Conservation (phyloP, 805 yeast genomes). For the Nakazawaea ambrosiae region DNA sequence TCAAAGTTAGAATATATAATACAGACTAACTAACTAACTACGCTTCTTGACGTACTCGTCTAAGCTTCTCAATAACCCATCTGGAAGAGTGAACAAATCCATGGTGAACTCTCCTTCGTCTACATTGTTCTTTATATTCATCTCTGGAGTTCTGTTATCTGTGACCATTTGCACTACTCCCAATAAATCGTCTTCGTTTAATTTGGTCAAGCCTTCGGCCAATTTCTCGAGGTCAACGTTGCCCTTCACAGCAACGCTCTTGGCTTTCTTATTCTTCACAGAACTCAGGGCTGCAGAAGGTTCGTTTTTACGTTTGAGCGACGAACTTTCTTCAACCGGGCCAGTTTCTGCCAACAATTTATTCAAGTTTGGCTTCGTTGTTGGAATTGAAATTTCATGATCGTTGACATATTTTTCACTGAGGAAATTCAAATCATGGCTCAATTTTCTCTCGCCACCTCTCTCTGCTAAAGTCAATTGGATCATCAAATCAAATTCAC, state of each 20-base stretch:
- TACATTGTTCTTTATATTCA: constrained; percentile 91
- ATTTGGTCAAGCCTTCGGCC: constrained; percentile 82
- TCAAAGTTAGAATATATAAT: no score
- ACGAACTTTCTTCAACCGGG: constrained; percentile 52
- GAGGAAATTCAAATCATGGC: constrained; percentile 84
- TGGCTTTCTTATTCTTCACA: constrained; percentile 44
- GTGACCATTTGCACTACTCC: constrained; percentile 97
- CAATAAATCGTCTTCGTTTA: constrained; percentile 86
- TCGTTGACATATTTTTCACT: constrained; percentile 72
- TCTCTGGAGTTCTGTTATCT: constrained; percentile 89
- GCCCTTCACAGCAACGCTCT: constrained; percentile 58
- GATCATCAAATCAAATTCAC: constrained; percentile 88
- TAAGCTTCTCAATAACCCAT: constrained; percentile 79
- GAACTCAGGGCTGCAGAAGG: constrained; percentile 18
- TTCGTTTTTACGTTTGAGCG: constrained; percentile 11
- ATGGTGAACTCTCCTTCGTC: constrained; percentile 97
- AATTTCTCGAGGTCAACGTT: constrained; percentile 81
- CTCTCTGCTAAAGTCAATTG: constrained; percentile 72
- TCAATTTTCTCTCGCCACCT: constrained; percentile 80
- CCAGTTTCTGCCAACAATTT: constrained; percentile 77
- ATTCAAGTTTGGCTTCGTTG: constrained; percentile 65
- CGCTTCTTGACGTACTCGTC: constrained; percentile 92
- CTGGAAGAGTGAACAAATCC: constrained; percentile 92
- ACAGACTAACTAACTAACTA: constrained; percentile 7
- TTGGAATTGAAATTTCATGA: constrained; percentile 70